Conservation (phyloP, 176 grass and related monocot species). For the Phyllostachys edulis region DNA sequence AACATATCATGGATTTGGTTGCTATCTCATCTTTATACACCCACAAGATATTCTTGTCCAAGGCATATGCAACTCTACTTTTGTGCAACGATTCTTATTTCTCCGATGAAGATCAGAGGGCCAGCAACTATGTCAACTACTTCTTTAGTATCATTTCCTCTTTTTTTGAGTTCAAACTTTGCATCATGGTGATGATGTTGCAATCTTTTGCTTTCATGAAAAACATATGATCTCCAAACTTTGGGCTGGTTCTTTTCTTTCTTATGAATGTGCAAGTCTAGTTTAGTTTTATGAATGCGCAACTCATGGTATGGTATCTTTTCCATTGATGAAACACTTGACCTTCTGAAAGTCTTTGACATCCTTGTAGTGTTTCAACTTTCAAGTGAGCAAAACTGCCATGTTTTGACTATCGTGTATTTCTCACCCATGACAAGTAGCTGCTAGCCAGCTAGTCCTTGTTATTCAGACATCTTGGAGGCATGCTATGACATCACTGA, state of each 20-base stretch:
- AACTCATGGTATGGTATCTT: neutral
- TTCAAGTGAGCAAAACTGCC: neutral
- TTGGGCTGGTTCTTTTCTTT: neutral
- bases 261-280: neutral
- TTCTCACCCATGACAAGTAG: slow-evolving; percentile 19
- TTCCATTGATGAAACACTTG: neutral
- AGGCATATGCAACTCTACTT: slow-evolving; percentile 13
- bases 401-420: slow-evolving; percentile 7
- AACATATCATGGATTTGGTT: slow-evolving; percentile 45
- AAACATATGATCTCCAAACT: neutral
- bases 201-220: slow-evolving; percentile 7
- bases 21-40: slow-evolving; percentile 48
- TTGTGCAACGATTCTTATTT: slow-evolving; percentile 28
- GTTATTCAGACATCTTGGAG: slow-evolving; percentile 37
- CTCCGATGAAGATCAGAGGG: slow-evolving; percentile 24
- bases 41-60: slow-evolving; percentile 48
- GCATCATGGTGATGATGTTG: neutral
- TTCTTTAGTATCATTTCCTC: neutral
- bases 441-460: slow-evolving; percentile 3
- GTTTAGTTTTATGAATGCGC: neutral
- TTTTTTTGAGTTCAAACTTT: slow-evolving; percentile 4
- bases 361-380: neutral
- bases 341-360: neutral
- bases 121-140: slow-evolving; percentile 15
- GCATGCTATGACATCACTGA: slow-evolving; percentile 46